Evolutionary conservation across 2,329 filamentous ascomycete genomes (phyloP), one percentile per base, ranked within the genome.

Genomic region (Emmonsiellopsis sp.): DNA sequence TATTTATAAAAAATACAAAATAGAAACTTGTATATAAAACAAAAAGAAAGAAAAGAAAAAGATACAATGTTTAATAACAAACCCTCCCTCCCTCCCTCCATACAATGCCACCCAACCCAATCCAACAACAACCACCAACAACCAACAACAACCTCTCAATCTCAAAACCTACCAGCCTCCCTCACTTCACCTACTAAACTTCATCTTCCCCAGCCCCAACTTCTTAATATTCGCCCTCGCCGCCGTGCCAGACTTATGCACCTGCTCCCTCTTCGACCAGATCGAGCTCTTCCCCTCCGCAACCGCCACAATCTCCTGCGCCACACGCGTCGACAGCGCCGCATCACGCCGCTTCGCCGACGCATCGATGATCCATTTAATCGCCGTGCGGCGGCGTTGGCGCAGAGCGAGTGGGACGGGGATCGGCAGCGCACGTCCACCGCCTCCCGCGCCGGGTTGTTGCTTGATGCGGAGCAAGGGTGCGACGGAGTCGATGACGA

Each of bases 401-500:
- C 89, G 80, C 58, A 85, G 73, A 1, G 78, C 76, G 16, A 97
- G 76, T 1, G 93, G 92, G 20, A 85, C 77, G 0, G 93, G 93
- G 37, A 96, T 79, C 53, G 92, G 89, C 55, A 96, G 79, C 10
- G 89, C 81, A 37, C 82, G 80, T 70, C 93, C 93, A 75, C 93
- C 93, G 72, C 92, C 92, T 1, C 86, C 88, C 37, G 87, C 81
- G 61, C 89, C 90, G 64, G 83, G 83, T 62, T 89, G 80, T 57
- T 80, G 80, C 52, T 84, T 82, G 65, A 98, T 84, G 60, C 86
- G 85, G 65, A 98, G 76, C 13, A 98, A 79, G 8, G 93, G 93
- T 1, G 91, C 89, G 26, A 98, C 86, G 8, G 89, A 94, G 77
- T 98, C 93, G 64, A 98, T 84, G 34, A 91, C 90, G 34, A 94